Evolutionary conservation across 805 yeast genomes (phyloP), one percentile per base, ranked within the genome.

Genomic region (Naumovozyma baii): DNA sequence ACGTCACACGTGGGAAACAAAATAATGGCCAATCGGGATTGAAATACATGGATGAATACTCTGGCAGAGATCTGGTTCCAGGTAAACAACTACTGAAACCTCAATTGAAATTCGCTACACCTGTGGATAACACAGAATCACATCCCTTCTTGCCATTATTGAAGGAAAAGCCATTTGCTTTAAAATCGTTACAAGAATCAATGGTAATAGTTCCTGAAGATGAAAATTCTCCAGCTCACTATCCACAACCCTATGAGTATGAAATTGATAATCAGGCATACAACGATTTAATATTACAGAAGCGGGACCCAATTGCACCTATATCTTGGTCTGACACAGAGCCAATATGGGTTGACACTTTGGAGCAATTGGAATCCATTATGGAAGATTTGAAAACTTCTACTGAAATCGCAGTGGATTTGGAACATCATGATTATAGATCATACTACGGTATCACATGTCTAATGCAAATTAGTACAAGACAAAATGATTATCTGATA

Each of bases 361-460:
- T 64, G 1, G 77, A 70, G 17, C 62, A 66, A 18, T 57, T 92
- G 18, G 51, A 63, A 1, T 59, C 55, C 4, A 73, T 92, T 81
- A 47, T 85, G 1, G 55, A 62, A 1, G 72, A 69, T 5, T 66
- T 92, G 34, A 56, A 60, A 38, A 54, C 58, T 3, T 68, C 70
- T 41, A 62, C 67, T 2, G 94, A 76, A 40, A 74, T 92, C 31
- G 98, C 97, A 2, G 81, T 92, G 13, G 99, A 92, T 69, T 72
- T 92, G 44, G 99, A 92, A 56, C 98, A 92, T 61, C 98, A 92
- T 56, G 96, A 88, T 55, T 82, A 74, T 57, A 72, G 96, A 59
- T 71, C 96, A 0, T 92, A 85, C 51, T 80, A 82, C 52, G 99
- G 99, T 32, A 65, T 92, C 32, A 92, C 87, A 1, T 87, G 88